Evolutionary conservation across 1,284 basidiomycete species (phyloP).

Genomic region (Flammula alnicola): DNA sequence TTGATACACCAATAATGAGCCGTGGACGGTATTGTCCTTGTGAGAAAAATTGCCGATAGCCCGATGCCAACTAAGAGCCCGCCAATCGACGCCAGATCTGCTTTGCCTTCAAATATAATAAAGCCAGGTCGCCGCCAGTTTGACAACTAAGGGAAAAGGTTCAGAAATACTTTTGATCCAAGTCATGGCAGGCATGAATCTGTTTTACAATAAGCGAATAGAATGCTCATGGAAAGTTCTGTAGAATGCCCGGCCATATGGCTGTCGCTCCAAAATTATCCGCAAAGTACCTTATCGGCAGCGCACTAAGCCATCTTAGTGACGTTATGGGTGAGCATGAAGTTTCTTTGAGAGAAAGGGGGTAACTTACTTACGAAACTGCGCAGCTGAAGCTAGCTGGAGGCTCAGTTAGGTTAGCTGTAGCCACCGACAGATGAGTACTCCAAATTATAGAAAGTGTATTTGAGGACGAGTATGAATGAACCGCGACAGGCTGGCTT

Average conservation of each 20-base stretch:
- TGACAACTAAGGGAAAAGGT: not conserved
- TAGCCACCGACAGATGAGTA: too few relatives aligned
- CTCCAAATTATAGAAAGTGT: too few relatives aligned
- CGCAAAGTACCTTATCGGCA: not conserved
- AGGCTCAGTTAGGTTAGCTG: too few relatives aligned
- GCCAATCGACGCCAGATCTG: not conserved
- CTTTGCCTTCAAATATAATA: not conserved
- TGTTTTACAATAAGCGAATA: slow-evolving; percentile 3
- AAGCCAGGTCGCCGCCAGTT: too few relatives aligned
- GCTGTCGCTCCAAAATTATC: not conserved
- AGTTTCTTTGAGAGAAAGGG: too few relatives aligned
- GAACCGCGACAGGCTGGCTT: too few relatives aligned
- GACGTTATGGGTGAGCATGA: too few relatives aligned
- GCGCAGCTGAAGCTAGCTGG: too few relatives aligned
- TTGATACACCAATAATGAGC: not conserved
- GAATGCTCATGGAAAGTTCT: not conserved
- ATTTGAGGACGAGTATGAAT: too few relatives aligned
- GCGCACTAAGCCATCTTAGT: too few relatives aligned
- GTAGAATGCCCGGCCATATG: not conserved
- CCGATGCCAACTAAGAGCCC: not conserved
- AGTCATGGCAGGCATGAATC: too few relatives aligned
- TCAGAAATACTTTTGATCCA: not conserved
- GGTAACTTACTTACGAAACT: too few relatives aligned
- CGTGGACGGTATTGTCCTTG: not conserved
- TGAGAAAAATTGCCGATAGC: not conserved